Conservation (phyloP, 192 early-diverging fungal species). For the Coemansia asiatica region DNA sequence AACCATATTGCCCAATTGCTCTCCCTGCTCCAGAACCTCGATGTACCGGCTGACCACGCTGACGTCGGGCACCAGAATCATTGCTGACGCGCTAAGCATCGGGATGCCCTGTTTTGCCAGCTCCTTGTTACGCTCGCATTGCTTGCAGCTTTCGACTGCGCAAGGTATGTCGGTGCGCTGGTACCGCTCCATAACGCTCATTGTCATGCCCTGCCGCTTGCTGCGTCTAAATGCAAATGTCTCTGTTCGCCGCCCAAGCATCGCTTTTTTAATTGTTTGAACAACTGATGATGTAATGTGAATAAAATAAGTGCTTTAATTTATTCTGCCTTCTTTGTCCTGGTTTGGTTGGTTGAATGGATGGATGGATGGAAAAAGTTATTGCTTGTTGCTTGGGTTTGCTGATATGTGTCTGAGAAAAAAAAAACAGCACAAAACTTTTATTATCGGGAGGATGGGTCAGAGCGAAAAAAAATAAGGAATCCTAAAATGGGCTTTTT, state of each 20-base stretch:
- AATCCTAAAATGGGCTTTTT: not conserved
- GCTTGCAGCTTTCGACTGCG: conserved; percentile 16
- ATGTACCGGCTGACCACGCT: conserved; percentile 61
- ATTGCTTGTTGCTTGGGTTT: too few relatives aligned
- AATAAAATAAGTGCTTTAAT: not conserved
- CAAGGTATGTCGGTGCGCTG: conserved; percentile 40
- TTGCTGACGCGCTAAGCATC: conserved; percentile 12
- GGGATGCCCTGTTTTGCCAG: conserved; percentile 21
- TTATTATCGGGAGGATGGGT: not conserved
- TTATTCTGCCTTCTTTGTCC: not conserved
- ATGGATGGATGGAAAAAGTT: too few relatives aligned
- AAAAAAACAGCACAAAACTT: not conserved
- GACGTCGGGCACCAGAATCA: conserved; percentile 35
- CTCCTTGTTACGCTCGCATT: conserved; percentile 23
- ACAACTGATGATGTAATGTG: not conserved
- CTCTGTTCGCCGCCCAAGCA: conserved; percentile 34
- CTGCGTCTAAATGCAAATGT: conserved; percentile 42
- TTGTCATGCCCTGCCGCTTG: conserved; percentile 51
- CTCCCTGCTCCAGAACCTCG: conserved; percentile 68
- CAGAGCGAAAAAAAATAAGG: not conserved
- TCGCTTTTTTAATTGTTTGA: not conserved
- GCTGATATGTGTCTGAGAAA: too few relatives aligned
- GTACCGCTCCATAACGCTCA: conserved; percentile 49
- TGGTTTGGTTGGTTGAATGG: too few relatives aligned
- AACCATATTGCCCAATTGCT: conserved; percentile 62